A percentile compares a stretch with the other conserved stretches of the same genome.
phyloP scores from a whole-genome alignment of 108 stramenopile species.

The Cylindrotheca closterium region DNA sequence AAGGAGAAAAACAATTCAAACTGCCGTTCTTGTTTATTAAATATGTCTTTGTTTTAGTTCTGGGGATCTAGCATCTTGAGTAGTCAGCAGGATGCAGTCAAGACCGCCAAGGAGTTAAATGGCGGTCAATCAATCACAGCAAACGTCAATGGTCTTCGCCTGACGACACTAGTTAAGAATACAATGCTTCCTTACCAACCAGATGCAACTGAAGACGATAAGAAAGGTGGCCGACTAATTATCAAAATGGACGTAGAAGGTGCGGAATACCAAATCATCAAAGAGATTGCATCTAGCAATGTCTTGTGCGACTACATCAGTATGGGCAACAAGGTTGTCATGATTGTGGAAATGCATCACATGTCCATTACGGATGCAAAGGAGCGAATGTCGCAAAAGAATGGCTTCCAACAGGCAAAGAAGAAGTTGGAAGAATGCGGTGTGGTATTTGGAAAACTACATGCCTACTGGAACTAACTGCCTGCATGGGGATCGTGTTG shows the following conservation, averaged over 20 bases:
- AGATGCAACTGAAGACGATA: constrained; percentile 16
- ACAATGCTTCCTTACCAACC: constrained; percentile 17
- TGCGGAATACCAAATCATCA: constrained; percentile 45
- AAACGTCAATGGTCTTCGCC: constrained; percentile 33
- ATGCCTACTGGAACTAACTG: constrained; percentile 11
- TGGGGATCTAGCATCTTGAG: constrained; percentile 46
- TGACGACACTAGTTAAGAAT: constrained; percentile 24
- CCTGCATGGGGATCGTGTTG: no score
- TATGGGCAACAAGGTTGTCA: constrained; percentile 28
- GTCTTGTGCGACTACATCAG: constrained; percentile 35
- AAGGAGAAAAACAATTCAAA: neutral
- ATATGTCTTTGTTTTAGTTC: constrained; percentile 13
- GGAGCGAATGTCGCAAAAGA: constrained; percentile 84
- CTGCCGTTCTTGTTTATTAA: neutral
- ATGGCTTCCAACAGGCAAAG: constrained; percentile 58
- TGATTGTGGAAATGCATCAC: constrained; percentile 52
- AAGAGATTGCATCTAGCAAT: constrained; percentile 23
- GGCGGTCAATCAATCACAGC: constrained; percentile 17
- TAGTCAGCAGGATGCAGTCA: constrained; percentile 41
- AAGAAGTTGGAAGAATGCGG: constrained; percentile 65
- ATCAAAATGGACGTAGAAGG: constrained; percentile 59
- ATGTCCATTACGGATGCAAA: constrained; percentile 86
- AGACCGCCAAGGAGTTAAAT: constrained; percentile 23
- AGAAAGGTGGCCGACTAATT: constrained; percentile 35
- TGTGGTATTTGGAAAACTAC: constrained; percentile 46